Base-by-base conservation (phyloP, 2,329 filamentous ascomycete species). In the Cordyceps militaris region DNA sequence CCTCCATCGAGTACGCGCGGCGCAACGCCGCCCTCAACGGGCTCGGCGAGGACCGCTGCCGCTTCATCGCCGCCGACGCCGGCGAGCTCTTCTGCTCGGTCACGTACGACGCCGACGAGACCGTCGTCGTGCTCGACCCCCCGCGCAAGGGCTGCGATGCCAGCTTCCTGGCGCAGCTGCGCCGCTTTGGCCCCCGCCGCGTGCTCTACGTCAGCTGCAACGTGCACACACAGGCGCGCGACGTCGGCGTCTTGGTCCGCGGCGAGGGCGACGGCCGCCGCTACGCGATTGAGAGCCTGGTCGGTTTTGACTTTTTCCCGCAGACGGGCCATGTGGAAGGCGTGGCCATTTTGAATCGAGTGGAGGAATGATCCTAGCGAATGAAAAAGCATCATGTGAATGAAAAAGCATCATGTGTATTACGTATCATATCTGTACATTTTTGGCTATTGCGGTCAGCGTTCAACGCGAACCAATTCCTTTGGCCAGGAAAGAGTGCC, bases 161-260 rank as follows among this genome's bases (percentile, higher is more conserved):
- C 49, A 82, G 82, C 62, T 99, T 99, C 71, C 74, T 99, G 43
- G 73, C 77, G 16, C 94, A 99, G 75, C 73, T 99, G 66, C 75
- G 97, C 56, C 73, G 76, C 6, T 97, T 89, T 66, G 88, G 81
- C 0, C 93, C 94, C 0, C 79, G 80, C 62, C 79, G 94, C 59
- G 84, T 99, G 11, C 84, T 96, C 4, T 99, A 99, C 70, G 93
- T 99, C 42, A 96, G 89, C 69, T 99, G 94, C 67, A 99, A 99
- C 67, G 94, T 99, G 63, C 94, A 99, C 70, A 97, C 93, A 9
- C 94, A 97, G 79, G 94, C 94, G 14, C 78, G 94, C 55, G 94
- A 99, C 72, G 86, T 99, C 1, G 94, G 92, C 0, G 84, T 93
- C 61, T 74, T 99, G 66, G 91, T 97, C 1, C 80, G 87, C 36